Evolutionary conservation across 2,329 filamentous ascomycete genomes (phyloP), one percentile per base, ranked within the genome.

Genomic region (Pseudocercospora fuligena): DNA sequence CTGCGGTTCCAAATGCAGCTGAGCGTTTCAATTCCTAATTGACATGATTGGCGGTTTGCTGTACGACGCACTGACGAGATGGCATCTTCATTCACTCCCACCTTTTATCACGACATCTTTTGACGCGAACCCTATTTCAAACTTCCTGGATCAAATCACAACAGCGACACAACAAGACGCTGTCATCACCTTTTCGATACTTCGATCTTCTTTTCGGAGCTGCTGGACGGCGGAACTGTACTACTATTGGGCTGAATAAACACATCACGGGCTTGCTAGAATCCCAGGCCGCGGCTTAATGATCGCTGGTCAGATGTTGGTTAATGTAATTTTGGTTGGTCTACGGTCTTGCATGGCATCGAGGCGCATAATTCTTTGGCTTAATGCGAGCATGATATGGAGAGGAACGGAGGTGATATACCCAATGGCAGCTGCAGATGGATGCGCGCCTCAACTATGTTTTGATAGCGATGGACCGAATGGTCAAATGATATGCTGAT

Each of bases 171-270:
- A 2, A 23, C 9, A 31, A 43, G 46, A 49, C 46, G 46, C 46
- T 9, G 36, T 61, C 43, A 33, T 60, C 58, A 33, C 49, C 56
- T 16, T 23, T 61, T 36, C 21, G 36, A 25, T 53, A 47, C 23
- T 23, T 53, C 31, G 11, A 8, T 58, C 29, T 25, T 47, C 61
- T 46, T 60, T 64, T 58, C 54, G 65, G 51, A 31, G 63, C 67
- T 66, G 65, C 68, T 67, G 68, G 63, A 57, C 68, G 68, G 68
- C 68, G 65, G 14, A 31, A 21, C n/a, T 67, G 65, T 69, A 67
- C 43, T 67, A 66, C 61, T 60, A 62, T 16, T 56, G 64, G 63
- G 16, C 40, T 40, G 25, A 23, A 31, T 25, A 56, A 47, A 60
- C 51, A 54, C 36, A 46, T 63, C 43, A 58, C 33, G 54, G 31